Percentiles rank a stretch among this genome's conserved stretches.
Conservation (phyloP, 352 stramenopile genomes). For the Pythium guiyangense region DNA sequence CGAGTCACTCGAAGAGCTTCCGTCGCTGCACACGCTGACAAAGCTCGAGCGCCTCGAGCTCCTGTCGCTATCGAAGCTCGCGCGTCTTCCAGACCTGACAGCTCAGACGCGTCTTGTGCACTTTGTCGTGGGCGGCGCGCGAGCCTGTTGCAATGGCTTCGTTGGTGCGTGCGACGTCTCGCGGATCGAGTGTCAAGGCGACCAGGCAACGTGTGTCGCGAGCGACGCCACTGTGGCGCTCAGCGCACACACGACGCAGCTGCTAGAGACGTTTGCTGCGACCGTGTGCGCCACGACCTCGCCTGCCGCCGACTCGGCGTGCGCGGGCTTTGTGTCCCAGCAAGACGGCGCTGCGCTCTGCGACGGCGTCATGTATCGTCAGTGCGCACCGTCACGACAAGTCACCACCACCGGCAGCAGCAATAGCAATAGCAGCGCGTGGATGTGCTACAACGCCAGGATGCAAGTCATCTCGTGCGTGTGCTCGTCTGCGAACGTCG, state of each 20-base stretch:
- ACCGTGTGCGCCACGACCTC: not conserved
- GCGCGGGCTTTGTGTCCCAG: not conserved
- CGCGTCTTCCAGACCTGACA: conserved; percentile 19
- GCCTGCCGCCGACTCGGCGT: not conserved
- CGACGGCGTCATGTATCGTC: conserved; percentile 13
- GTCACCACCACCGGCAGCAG: not conserved
- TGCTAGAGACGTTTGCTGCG: conserved; percentile 3
- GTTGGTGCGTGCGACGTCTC: conserved; percentile 22
- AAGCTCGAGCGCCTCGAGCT: conserved; percentile 23
- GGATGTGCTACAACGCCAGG: conserved; percentile 25
- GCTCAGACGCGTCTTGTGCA: conserved; percentile 13
- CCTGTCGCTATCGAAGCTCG: conserved; percentile 11
- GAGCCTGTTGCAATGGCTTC: conserved; percentile 31
- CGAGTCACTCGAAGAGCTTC: conserved; percentile 14
- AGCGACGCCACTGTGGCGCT: not conserved
- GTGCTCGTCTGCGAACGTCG: conserved; percentile 6
- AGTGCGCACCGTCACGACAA: not conserved
- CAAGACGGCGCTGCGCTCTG: conserved; percentile 3
- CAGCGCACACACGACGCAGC: not conserved
- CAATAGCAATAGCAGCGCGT: not conserved
- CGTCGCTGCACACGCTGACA: conserved; percentile 15
- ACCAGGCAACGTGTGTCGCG: conserved; percentile 4
- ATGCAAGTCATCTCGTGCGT: conserved; percentile 19
- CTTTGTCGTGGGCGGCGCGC: conserved; percentile 14
- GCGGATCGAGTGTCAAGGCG: conserved; percentile 11